Evolutionary conservation across 2,329 filamentous ascomycete genomes (phyloP), one percentile per base, ranked within the genome.

Genomic region (Botryotinia convoluta): DNA sequence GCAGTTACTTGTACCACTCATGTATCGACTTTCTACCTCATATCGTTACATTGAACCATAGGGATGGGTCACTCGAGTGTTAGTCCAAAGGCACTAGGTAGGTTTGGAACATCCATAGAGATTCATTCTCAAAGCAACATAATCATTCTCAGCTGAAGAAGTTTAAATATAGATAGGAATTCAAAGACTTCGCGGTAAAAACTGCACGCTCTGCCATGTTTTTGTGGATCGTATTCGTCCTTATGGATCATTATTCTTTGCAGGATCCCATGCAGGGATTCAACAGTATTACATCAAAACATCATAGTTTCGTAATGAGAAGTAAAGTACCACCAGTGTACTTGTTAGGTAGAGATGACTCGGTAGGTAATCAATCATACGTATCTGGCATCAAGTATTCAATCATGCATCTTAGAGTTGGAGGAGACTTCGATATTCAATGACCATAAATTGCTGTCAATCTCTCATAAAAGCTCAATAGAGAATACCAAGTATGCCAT

Each of bases 211-310:
- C 26, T 63, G 61, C 61, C 65, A 68, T 68, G 48, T 57, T 68
- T 68, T 57, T 68, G 65, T 68, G 65, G 48, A 68, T n/a, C 48
- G 10, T 14, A 68, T 54, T 29, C 22, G 14, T 29, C 48, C 39
- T 68, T 39, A 68, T 39, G 35, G 45, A 42, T 57, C 16, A 57
- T 5, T 29, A 67, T 45, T 65, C 37, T 65, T 48, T 69, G 65
- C 65, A 69, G 65, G 65, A 69, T 69, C 65, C 48, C 45, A 57
- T 57, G 26, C 65, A 69, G 48, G 65, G 65, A 57, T 69, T 42
- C 37, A 12, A 42, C 3, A 57, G 65, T 32, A 68, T 68, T 22
- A 68, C 32, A 29, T 54, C 45, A 68, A 63, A 67, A 29, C 64
- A 42, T 57, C 65, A 68, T 42, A 29, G 29, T 39, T 39, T 61